Evolutionary conservation across 805 yeast species (phyloP), one percentile per base, ranked within the genome.

Genomic region (Candida tammaniensis): DNA sequence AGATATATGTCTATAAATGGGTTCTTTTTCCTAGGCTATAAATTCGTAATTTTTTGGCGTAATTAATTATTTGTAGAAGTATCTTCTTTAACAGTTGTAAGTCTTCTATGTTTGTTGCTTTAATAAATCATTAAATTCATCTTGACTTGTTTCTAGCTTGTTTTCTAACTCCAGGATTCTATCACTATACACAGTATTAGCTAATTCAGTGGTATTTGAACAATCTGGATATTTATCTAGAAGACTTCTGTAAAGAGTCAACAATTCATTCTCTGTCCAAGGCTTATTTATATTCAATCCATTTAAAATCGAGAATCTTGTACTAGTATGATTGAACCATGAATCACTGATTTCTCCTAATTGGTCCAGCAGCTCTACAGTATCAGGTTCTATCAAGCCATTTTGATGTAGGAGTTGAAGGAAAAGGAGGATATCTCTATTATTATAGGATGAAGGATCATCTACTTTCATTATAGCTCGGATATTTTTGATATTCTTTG

Each of bases 401-500:
- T 54, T 52, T 2, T 54, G 51, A 33, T 67, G 70, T 5, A 68
- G 51, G 6, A 67, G 46, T 46, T 68, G 73, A 1, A 64, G 44
- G 11, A 66, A 36, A 15, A 67, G 53, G 17, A 67, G 56, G 8
- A 63, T 47, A 38, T 64, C 70, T 33, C 65, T 24, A 24, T 35
- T 35, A 20, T 25, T 35, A 20, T 35, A 35, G 16, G 11, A 17
- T 8, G 17, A 20, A 4, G 38, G 29, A 9, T 28, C 29, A 5
- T 28, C 23, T 17, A 28, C 13, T 18, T 23, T 24, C 35, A 31
- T 31, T 14, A n/a, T n/a, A n/a, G n/a, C n/a, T n/a, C n/a, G n/a
- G n/a, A n/a, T 20, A 10, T 17, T 27, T 4, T 12, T 5, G 23
- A 4, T 17, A 9, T 17, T 10, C 22, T 22, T 13, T 13, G 17